Conservation (phyloP, 345 rosid genomes). For the Triadica sebifera region DNA sequence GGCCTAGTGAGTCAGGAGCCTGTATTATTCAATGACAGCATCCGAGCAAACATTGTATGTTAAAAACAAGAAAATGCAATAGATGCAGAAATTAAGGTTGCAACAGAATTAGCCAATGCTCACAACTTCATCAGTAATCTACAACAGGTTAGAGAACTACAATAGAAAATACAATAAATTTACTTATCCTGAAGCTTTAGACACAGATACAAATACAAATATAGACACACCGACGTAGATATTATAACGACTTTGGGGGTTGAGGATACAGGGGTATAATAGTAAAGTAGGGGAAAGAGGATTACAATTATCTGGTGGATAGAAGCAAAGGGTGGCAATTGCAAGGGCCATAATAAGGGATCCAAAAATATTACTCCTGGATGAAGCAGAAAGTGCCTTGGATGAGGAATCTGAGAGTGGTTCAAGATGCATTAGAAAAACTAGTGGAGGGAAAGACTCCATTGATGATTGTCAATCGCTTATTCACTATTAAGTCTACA, state of each 20-base stretch:
- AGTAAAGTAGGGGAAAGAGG: constrained; percentile 6
- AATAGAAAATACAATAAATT: neutral
- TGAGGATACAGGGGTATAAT: constrained; percentile 2
- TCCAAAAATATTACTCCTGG: constrained; percentile 22
- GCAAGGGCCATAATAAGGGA: constrained; percentile 15
- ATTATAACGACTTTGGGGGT: neutral
- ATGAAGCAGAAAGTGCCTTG: constrained; percentile 40
- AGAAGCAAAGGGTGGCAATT: constrained; percentile 14
- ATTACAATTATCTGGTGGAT: constrained; percentile 11
- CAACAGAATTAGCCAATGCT: constrained; percentile 39
- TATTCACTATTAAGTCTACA: constrained; percentile 11
- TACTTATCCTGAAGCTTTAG: no score
- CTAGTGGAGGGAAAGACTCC: constrained; percentile 30
- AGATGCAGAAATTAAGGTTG: constrained; percentile 23
- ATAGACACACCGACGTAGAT: no score
- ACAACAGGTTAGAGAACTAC: neutral
- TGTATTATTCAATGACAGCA: constrained; percentile 29
- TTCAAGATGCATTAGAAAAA: constrained; percentile 33
- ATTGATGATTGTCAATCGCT: constrained; percentile 27
- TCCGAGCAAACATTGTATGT: constrained; percentile 28
- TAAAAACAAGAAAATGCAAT: constrained; percentile 30
- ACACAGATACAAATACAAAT: no score
- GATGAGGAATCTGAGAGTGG: constrained; percentile 36
- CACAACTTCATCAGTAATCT: constrained; percentile 33
- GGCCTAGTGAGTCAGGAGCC: constrained; percentile 35